Percentiles rank a stretch among this genome's conserved stretches.
Conservation (phyloP, 306 rosid genomes). For the Astragalus membranaceus region DNA sequence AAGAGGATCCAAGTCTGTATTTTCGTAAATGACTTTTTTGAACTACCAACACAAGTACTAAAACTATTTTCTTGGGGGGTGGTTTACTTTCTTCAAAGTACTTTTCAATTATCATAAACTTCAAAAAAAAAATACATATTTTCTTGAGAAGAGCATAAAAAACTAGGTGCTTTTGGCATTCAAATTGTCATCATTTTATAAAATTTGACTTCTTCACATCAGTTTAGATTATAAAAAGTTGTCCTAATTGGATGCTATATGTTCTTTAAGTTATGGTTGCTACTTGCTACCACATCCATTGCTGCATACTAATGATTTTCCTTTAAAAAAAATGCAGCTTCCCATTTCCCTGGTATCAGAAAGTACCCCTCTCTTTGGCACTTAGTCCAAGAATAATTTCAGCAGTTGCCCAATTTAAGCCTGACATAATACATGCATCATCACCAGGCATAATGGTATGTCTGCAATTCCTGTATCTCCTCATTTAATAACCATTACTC, state of each 20-base stretch:
- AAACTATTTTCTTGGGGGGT: too few relatives aligned
- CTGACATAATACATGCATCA: constrained; percentile 37
- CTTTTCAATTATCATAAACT: background rate
- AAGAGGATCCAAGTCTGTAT: too few relatives aligned
- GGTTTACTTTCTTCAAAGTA: too few relatives aligned
- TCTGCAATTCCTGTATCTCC: background rate
- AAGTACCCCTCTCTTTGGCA: constrained; percentile 35
- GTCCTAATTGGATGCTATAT: background rate
- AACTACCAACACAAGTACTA: too few relatives aligned
- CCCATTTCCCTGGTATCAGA: constrained; percentile 38
- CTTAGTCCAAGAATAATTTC: constrained; percentile 42
- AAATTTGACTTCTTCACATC: background rate
- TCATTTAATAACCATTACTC: background rate
- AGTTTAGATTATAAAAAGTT: background rate
- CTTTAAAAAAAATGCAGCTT: constrained; percentile 22
- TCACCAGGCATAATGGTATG: constrained; percentile 37
- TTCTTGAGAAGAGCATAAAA: background rate
- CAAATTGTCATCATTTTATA: background rate
- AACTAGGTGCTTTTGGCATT: background rate
- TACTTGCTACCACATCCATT: background rate
- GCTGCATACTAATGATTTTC: constrained; percentile 7
- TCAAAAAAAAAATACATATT: background rate
- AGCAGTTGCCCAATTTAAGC: constrained; percentile 35
- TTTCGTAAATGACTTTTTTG: too few relatives aligned
- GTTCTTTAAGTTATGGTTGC: background rate